Percentiles rank a stretch among this genome's conserved stretches.
Conservation (phyloP, 805 yeast genomes). For the Candida odintsovae region DNA sequence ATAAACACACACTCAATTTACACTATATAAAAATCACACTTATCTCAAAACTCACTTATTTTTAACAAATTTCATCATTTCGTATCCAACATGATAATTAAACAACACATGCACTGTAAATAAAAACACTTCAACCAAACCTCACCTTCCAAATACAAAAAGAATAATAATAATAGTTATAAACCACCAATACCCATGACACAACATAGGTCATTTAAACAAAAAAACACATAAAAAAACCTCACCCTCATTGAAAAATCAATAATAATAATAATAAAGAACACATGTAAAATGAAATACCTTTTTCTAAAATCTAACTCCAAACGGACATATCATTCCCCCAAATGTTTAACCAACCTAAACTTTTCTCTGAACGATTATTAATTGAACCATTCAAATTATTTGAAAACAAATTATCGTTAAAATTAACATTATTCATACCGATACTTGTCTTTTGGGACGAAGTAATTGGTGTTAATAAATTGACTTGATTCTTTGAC, state of each 20-base stretch:
- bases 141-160: not conserved
- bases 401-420: not conserved
- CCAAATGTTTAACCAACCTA: slow-evolving; percentile 26
- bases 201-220: not conserved
- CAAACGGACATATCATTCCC: slow-evolving; percentile 27
- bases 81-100: too few relatives aligned
- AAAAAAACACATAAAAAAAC: not conserved
- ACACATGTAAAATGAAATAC: not conserved
- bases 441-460: slow-evolving; percentile 2
- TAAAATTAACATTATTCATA: not conserved
- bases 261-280: not conserved
- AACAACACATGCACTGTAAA: too few relatives aligned
- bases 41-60: too few relatives aligned
- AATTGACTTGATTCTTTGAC: not conserved
- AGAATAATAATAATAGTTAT: not conserved
- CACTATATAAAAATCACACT: too few relatives aligned
- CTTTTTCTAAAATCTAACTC: slow-evolving; percentile 12
- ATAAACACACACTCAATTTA: too few relatives aligned
- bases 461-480: not conserved
- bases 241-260: not conserved
- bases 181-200: not conserved
- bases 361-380: slow-evolving; percentile 10
- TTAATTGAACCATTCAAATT: slow-evolving; percentile 2
- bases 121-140: too few relatives aligned
- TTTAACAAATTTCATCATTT: too few relatives aligned